phyloP scores from a whole-genome alignment of 1,139 yeast genomes.

The Lodderomyces parapsilosis region DNA sequence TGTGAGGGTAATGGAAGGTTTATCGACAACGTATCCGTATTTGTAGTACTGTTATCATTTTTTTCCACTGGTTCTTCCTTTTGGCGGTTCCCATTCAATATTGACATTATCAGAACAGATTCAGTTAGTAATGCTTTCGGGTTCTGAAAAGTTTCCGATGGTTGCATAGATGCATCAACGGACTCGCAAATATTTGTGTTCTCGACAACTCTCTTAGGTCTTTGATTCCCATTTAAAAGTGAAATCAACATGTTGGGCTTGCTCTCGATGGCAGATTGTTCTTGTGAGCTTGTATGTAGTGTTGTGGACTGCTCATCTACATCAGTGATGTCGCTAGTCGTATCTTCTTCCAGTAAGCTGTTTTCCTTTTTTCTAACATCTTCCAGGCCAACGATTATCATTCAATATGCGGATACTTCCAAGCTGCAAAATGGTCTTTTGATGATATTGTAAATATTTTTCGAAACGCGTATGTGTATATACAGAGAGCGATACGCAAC shows the following conservation, averaged over 20 bases:
- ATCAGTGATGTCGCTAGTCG: slow-evolving; percentile 1
- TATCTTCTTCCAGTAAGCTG: slow-evolving; percentile 16
- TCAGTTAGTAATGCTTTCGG: neutral
- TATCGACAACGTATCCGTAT: neutral
- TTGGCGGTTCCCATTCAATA: slow-evolving; percentile 13
- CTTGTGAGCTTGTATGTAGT: neutral
- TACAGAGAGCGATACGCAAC: neutral
- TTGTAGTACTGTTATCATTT: neutral
- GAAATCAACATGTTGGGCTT: neutral
- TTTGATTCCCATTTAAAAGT: slow-evolving; percentile 1
- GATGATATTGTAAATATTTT: slow-evolving; percentile 1
- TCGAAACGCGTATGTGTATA: slow-evolving; percentile 2
- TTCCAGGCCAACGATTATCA: slow-evolving; percentile 11
- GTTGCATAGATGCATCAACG: neutral
- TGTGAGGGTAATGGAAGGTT: neutral
- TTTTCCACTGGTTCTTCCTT: slow-evolving; percentile 5
- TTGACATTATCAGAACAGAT: neutral
- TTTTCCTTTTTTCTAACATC: slow-evolving; percentile 3
- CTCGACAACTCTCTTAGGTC: too few relatives aligned
- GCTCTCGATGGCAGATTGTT: neutral
- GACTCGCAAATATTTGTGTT: slow-evolving; percentile 8
- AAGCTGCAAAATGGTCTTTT: neutral
- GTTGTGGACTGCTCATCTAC: slow-evolving; percentile 1
- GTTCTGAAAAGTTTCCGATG: neutral
- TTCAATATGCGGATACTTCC: neutral